These are phyloP conservation scores for Aspergillus brunneoviolaceus DNA, from an alignment of 2,329 filamentous ascomycete genomes.

Conservation along the genomic window DNA sequence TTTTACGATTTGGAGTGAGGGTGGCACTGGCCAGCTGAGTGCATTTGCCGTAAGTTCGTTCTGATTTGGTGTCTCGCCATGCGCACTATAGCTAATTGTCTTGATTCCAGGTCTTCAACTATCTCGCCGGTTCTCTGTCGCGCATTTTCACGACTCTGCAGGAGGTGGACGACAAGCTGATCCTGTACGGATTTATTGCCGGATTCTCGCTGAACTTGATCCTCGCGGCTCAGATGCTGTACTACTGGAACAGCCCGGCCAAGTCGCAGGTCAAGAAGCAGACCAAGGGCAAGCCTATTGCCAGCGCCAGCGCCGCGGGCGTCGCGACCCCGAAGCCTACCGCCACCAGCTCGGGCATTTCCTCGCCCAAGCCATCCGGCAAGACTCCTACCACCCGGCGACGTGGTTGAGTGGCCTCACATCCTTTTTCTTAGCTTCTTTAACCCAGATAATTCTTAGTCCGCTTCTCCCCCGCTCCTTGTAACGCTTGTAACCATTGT, in stretches of 20 bases:
- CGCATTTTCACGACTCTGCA: constrained; percentile 97
- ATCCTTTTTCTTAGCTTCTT: constrained; percentile 14
- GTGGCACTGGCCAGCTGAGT: constrained; percentile 90
- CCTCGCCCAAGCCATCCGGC: constrained; percentile 40
- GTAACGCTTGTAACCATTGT: neutral
- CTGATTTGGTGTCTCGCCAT: neutral
- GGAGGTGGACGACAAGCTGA: constrained; percentile 94
- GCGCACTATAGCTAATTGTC: constrained; percentile 3
- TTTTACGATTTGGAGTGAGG: constrained; percentile 76
- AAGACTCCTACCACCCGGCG: constrained; percentile 58
- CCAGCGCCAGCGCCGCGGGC: constrained; percentile 14
- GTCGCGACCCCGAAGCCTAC: constrained; percentile 29
- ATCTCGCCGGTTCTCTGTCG: constrained; percentile 85
- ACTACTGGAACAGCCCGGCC: constrained; percentile 79
- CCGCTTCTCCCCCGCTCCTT: neutral
- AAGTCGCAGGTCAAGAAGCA: constrained; percentile 27
- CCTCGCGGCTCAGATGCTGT: constrained; percentile 85
- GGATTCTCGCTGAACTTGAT: constrained; percentile 88
- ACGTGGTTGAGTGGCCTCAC: constrained; percentile 46
- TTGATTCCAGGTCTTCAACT: constrained; percentile 82
- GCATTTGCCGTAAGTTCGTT: constrained; percentile 76
- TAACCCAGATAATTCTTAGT: neutral
- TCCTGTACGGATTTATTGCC: constrained; percentile 90
- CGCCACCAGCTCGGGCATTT: constrained; percentile 40
- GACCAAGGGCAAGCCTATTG: constrained; percentile 24